A percentile compares a stretch with the other conserved stretches of the same genome.
Conservation (phyloP, 805 yeast genomes). For the Myxozyma melibiosi region DNA sequence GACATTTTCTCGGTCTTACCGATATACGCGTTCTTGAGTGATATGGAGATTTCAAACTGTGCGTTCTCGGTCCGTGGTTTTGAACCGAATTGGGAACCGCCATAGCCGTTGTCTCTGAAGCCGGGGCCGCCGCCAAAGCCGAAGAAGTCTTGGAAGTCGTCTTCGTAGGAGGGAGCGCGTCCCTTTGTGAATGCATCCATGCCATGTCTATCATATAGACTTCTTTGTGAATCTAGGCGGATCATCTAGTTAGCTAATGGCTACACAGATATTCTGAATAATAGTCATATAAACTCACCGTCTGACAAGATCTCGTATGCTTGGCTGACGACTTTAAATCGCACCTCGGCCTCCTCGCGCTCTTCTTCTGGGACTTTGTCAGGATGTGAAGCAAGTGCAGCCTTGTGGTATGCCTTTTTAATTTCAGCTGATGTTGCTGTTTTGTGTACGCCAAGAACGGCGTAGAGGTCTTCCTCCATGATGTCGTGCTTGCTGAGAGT, state of each 20-base stretch:
- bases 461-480: conserved; percentile 57
- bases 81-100: conserved; percentile 26
- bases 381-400: conserved; percentile 85
- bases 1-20: conserved; percentile 80
- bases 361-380: conserved; percentile 79
- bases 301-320: conserved; percentile 86
- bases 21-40: conserved; percentile 72
- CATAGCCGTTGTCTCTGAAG: conserved; percentile 35
- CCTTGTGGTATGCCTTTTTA: conserved; percentile 78
- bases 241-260: not conserved
- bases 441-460: conserved; percentile 65
- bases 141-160: conserved; percentile 72
- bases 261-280: too few relatives aligned
- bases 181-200: conserved; percentile 39
- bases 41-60: conserved; percentile 60
- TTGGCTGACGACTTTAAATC: conserved; percentile 78
- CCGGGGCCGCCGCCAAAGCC: conserved; percentile 35
- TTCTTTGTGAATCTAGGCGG: conserved; percentile 35
- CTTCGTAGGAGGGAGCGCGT: conserved; percentile 47
- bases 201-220: conserved; percentile 44
- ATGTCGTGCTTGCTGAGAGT: too few relatives aligned
- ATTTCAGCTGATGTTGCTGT: conserved; percentile 73
- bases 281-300: conserved; percentile 44
- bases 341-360: conserved; percentile 69
- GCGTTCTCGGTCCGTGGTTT: conserved; percentile 70